These are phyloP conservation scores for Dentipellis fragilis DNA, from an alignment of 768 basidiomycete genomes.

Conservation along the genomic window DNA sequence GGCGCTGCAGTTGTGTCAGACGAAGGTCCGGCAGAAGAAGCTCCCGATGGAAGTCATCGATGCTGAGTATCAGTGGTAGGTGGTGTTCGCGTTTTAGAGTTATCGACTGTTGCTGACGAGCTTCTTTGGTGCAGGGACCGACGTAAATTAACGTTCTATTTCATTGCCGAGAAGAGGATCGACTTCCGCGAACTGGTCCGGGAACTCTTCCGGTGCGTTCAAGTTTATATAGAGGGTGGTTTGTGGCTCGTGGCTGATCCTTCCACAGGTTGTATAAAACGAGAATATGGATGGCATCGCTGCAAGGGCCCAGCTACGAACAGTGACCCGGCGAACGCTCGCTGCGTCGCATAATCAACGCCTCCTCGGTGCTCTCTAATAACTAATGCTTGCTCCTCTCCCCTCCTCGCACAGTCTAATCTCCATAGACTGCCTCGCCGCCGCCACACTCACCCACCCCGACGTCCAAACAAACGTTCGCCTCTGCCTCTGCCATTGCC, in stretches of 20 bases:
- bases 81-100: not conserved
- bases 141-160: conserved; percentile 97
- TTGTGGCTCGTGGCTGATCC: not conserved
- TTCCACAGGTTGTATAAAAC: conserved; percentile 77
- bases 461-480: not conserved
- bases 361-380: not conserved
- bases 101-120: not conserved
- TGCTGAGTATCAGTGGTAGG: conserved; percentile 94
- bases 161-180: conserved; percentile 90
- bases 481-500: not conserved
- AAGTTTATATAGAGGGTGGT: not conserved
- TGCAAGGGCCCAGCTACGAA: conserved; percentile 42
- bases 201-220: conserved; percentile 76
- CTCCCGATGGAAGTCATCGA: conserved; percentile 98
- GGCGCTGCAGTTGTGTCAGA: conserved; percentile 84
- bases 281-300: conserved; percentile 90
- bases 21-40: conserved; percentile 87
- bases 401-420: too few relatives aligned
- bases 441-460: too few relatives aligned
- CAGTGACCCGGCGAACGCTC: conserved; percentile 22
- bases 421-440: too few relatives aligned
- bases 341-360: not conserved
- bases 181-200: conserved; percentile 94
- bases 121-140: conserved; percentile 65
- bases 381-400: not conserved